Evolutionary conservation across 805 yeast species (phyloP).

Genomic region (Schizosaccharomyces lindneri): DNA sequence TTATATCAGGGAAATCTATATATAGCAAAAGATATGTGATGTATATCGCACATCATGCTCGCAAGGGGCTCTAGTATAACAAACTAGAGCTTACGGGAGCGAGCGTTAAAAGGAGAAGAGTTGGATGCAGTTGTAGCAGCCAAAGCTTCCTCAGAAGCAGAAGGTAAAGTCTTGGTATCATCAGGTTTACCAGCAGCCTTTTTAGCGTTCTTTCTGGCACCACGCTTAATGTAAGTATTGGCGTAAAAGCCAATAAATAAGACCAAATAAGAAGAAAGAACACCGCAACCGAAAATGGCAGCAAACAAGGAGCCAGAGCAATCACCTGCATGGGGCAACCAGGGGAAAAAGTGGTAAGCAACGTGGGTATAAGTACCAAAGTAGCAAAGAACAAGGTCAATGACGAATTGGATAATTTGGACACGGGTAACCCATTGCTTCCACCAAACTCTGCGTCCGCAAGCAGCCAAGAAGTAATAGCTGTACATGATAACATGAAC

Average conservation of each 20-base stretch:
- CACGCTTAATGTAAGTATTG: slow-evolving; percentile 1
- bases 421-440: slow-evolving; percentile 92
- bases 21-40: too few relatives aligned
- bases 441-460: slow-evolving; percentile 95
- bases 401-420: slow-evolving; percentile 75
- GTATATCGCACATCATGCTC: too few relatives aligned
- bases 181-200: background rate
- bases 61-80: background rate
- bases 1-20: too few relatives aligned
- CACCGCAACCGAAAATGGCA: slow-evolving; percentile 70
- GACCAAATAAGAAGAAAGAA: slow-evolving; percentile 66
- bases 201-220: background rate
- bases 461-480: slow-evolving; percentile 77
- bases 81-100: background rate
- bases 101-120: background rate
- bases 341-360: slow-evolving; percentile 38
- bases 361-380: slow-evolving; percentile 80
- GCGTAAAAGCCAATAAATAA: slow-evolving; percentile 34
- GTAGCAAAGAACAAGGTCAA: slow-evolving; percentile 70
- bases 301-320: slow-evolving; percentile 84
- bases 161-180: background rate
- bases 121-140: background rate
- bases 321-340: slow-evolving; percentile 54
- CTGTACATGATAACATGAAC: slow-evolving; percentile 94
- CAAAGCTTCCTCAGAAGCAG: background rate